Evolutionary conservation across 495 filamentous ascomycete species (phyloP).

Genomic region (Venustampulla echinocandica): DNA sequence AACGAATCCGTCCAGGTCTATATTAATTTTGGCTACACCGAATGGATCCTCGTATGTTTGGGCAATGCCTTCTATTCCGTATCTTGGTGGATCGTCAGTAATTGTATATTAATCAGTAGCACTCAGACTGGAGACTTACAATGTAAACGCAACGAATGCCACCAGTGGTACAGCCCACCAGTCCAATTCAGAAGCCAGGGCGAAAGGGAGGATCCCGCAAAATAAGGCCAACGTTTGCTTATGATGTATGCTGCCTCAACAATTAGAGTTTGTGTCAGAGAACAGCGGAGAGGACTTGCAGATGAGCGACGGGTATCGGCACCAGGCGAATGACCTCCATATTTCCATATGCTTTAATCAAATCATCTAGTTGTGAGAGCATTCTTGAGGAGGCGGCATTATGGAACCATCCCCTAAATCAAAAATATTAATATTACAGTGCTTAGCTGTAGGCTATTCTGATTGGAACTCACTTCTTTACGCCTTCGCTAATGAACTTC

Average conservation of each 20-base stretch:
- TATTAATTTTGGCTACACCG: conserved; percentile 62
- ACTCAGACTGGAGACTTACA: conserved; percentile 37
- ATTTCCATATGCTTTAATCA: conserved; percentile 57
- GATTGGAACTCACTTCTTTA: conserved; percentile 30
- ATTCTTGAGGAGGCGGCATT: conserved; percentile 54
- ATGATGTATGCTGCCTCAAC: conserved; percentile 50
- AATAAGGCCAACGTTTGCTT: conserved; percentile 69
- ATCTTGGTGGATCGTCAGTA: conserved; percentile 5
- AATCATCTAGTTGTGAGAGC: conserved; percentile 51
- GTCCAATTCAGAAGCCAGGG: conserved; percentile 60
- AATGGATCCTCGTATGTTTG: conserved; percentile 61
- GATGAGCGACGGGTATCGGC: conserved; percentile 65
- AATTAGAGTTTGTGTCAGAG: neutral
- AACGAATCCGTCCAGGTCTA: conserved; percentile 69
- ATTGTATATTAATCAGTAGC: neutral
- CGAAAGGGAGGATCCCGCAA: conserved; percentile 64
- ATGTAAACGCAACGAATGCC: conserved; percentile 59
- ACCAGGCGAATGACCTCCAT: conserved; percentile 71
- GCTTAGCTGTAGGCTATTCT: no score
- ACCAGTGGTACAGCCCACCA: conserved; percentile 66
- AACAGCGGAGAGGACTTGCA: conserved; percentile 32
- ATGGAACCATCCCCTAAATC: conserved; percentile 42
- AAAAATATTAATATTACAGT: neutral
- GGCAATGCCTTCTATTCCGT: conserved; percentile 47
- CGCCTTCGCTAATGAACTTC: conserved; percentile 54